Conservation (phyloP, 139 green algal genomes). For the Edaphochlamys debaryana region DNA sequence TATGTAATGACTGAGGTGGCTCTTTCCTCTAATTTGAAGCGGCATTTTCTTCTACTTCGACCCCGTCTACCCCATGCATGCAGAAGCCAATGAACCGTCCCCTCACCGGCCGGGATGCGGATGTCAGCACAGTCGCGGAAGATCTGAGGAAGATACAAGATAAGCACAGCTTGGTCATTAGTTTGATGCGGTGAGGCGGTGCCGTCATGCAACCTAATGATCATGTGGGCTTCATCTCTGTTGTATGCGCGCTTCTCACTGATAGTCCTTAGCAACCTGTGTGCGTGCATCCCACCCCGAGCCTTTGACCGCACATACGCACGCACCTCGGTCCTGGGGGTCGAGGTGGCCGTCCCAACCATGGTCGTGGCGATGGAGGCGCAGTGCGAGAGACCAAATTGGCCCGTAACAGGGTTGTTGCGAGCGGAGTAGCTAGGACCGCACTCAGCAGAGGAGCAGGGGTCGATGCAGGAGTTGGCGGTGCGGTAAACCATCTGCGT, state of each 20-base stretch:
- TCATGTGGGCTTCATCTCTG: too few relatives aligned
- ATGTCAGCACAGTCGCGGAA: slow-evolving; percentile 1
- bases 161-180: too few relatives aligned
- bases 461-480: slow-evolving; percentile 13
- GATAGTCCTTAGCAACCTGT: too few relatives aligned
- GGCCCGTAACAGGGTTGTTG: neutral
- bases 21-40: too few relatives aligned
- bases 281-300: too few relatives aligned
- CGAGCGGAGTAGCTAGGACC: neutral
- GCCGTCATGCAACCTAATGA: too few relatives aligned
- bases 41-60: too few relatives aligned
- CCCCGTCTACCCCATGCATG: too few relatives aligned
- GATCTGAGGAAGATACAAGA: neutral
- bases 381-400: neutral
- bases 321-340: neutral
- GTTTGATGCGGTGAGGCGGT: too few relatives aligned
- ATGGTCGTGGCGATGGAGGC: neutral
- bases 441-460: neutral
- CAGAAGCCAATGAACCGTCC: neutral
- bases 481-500: neutral
- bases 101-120: neutral
- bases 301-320: too few relatives aligned
- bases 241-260: too few relatives aligned
- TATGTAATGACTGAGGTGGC: too few relatives aligned
- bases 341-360: neutral